Conservation (phyloP, 129 eudicot species). For the Arctium lappa region DNA sequence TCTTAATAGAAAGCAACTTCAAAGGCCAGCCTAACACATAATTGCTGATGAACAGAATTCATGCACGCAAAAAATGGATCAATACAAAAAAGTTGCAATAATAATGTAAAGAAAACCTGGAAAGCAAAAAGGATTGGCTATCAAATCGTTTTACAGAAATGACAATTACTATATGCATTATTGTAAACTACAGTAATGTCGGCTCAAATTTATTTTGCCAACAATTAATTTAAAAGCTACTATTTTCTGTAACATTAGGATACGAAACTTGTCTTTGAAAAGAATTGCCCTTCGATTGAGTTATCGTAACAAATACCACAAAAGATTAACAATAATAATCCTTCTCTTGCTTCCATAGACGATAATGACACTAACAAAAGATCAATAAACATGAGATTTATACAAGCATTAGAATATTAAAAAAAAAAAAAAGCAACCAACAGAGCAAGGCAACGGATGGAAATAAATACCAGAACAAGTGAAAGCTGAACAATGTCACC, state of each 20-base stretch:
- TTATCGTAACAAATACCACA: too few species aligned
- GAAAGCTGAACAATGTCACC: slow-evolving; percentile 79
- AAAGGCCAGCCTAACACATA: not conserved
- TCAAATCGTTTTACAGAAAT: not conserved
- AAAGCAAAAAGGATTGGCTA: not conserved
- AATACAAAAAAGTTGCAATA: not conserved
- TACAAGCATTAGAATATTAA: not conserved
- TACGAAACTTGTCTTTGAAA: not conserved
- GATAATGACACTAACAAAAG: not conserved
- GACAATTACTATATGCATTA: not conserved
- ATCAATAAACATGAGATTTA: not conserved
- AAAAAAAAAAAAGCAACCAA: not conserved
- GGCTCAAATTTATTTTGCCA: not conserved
- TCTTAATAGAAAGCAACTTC: not conserved
- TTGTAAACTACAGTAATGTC: not conserved
- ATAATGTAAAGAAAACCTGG: not conserved
- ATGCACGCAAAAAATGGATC: not conserved
- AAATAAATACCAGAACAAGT: slow-evolving; percentile 62
- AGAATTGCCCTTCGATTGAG: too few species aligned
- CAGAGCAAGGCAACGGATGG: slow-evolving; percentile 1
- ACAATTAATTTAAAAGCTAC: not conserved
- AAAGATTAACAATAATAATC: not conserved
- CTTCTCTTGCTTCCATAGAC: not conserved
- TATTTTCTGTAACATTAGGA: not conserved
- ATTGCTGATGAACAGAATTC: not conserved